Evolutionary conservation across 257 asterid genomes (phyloP).

Genomic region (Lithospermum erythrorhizon): DNA sequence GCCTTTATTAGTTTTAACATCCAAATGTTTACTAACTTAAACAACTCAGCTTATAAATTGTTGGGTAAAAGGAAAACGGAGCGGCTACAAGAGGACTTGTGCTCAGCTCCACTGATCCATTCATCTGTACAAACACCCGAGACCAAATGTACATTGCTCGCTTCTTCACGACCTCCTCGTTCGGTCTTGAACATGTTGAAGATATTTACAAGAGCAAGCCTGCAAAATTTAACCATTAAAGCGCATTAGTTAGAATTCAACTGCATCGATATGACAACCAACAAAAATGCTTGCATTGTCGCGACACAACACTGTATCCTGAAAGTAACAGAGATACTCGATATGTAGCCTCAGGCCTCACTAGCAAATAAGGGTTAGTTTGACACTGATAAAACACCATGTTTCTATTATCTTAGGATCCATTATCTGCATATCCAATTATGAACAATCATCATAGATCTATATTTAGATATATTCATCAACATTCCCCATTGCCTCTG

Average conservation of each 20-base stretch:
- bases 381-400: no score
- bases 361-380: no score
- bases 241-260: background rate
- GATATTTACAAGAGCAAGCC: slow-evolving; percentile 2
- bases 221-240: background rate
- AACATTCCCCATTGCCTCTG: no score
- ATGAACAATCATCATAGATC: no score
- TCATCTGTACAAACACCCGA: slow-evolving; percentile 4
- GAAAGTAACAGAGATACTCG: no score
- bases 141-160: background rate
- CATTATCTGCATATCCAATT: no score
- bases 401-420: no score
- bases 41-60: background rate
- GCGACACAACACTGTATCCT: background rate
- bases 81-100: background rate
- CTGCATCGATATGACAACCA: no score
- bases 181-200: background rate
- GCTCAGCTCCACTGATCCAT: background rate
- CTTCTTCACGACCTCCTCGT: background rate
- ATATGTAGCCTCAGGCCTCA: no score
- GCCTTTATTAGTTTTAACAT: no score
- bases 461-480: no score
- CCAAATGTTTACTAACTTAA: background rate
- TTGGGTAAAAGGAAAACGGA: background rate
- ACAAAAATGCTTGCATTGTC: background rate